These are phyloP conservation scores for Pleurotus ostreatus DNA, from an alignment of 768 basidiomycete genomes.

Conservation along the genomic window DNA sequence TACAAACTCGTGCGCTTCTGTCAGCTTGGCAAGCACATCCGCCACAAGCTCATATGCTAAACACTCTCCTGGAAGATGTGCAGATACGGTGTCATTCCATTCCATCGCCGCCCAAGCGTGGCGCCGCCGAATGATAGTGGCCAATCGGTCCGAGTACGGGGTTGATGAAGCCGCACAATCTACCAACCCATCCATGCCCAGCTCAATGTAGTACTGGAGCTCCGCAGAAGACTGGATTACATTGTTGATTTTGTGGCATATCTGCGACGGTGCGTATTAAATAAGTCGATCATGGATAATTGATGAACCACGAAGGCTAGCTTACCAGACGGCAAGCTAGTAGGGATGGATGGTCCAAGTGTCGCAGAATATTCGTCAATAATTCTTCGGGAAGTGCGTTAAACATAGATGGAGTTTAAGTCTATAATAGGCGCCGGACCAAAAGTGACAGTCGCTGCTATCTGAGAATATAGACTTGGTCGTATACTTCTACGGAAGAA, in stretches of 20 bases:
- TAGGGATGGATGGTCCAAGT: too few species aligned
- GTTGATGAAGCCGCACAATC: constrained; percentile 11
- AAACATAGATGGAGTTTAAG: too few species aligned
- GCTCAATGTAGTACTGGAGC: constrained; percentile 34
- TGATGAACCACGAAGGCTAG: too few species aligned
- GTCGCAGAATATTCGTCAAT: too few species aligned
- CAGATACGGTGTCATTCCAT: constrained; percentile 12
- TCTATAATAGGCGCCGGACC: too few species aligned
- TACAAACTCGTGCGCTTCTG: constrained; percentile 16
- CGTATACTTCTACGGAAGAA: too few species aligned
- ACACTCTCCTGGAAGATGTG: constrained; percentile 17
- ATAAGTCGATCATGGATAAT: too few species aligned
- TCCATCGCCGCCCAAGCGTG: constrained; percentile 20
- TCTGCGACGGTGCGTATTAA: not conserved
- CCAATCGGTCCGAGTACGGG: constrained; percentile 17
- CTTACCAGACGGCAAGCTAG: too few species aligned
- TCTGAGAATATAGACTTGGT: too few species aligned
- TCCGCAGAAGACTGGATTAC: constrained; percentile 13
- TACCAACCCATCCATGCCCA: constrained; percentile 32
- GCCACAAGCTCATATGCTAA: constrained; percentile 59
- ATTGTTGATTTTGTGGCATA: not conserved
- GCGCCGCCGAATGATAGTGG: constrained; percentile 15
- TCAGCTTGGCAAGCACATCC: constrained; percentile 49
- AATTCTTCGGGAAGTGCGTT: too few species aligned
- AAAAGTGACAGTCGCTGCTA: too few species aligned